Base-by-base conservation (phyloP, 352 stramenopile species). In the Phytopythium cucurbitacearum region DNA sequence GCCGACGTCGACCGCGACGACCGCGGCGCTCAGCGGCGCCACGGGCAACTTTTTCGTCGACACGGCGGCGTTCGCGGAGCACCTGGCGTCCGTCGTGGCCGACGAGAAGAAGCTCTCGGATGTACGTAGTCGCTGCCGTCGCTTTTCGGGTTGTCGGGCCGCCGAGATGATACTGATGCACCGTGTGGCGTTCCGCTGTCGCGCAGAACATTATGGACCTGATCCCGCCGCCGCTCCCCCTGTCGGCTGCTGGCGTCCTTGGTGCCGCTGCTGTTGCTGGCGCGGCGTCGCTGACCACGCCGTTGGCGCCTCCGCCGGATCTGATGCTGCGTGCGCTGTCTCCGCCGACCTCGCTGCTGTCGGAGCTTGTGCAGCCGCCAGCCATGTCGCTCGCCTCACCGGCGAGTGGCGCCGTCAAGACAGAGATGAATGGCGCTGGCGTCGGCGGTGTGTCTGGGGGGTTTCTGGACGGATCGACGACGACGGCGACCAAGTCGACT, bases 91-190 rank as follows among this genome's bases (percentile, higher is more conserved):
- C 28, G 71, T 80, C 2, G 76, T 90, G 12, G 73, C 69, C 8
- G 80, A 90, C 58, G 80, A 88, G 54, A 87, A 88, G 57, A 90
- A 90, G 51, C 73, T 90, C 10, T 90, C 80, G 13, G 80, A 90
- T 73, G 80, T 90, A 59, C 43, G 60, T 68, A n/a, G 21, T 12
- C 15, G 9, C 10, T 52, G 34, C 21, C 28, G 7, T n/a, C 4
- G 15, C 7, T 41, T 12, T 10, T 13, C 16, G n/a, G 62, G 7
- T 43, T n/a, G 9, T 38, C 38, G 28, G 44, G 36, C 53, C 16
- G 16, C 9, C 5, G 10, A 12, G 16, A 15, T 41, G 15, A 48
- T 42, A 40, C 16, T n/a, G 39, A 46, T 44, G n/a, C 37, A 40
- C 50, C 40, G 13, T 56, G n/a, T 53, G 33, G 15, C 54, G 60